Evolutionary conservation across 257 asterid genomes (phyloP).

Genomic region (Solanum habrochaites): DNA sequence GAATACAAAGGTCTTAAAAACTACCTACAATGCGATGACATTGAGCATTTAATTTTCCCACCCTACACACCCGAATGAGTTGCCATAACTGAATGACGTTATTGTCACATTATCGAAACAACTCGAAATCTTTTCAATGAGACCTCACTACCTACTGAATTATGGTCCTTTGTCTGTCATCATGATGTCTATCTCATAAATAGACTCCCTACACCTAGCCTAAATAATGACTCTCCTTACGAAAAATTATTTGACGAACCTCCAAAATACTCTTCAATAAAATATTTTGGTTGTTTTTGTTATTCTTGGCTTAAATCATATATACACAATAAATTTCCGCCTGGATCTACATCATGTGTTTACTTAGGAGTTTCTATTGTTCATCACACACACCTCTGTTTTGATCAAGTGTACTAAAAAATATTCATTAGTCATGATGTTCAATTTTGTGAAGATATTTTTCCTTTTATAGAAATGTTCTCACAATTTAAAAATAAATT

Average conservation of each 20-base stretch:
- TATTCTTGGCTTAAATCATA: background rate
- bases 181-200: background rate
- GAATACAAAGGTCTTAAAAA: background rate
- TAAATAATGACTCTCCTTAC: background rate
- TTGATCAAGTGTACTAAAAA: background rate
- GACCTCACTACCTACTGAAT: background rate
- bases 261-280: background rate
- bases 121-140: background rate
- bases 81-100: background rate
- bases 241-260: background rate
- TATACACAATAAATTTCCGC: background rate
- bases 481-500: background rate
- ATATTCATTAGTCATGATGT: background rate
- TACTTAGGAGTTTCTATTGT: background rate
- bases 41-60: background rate
- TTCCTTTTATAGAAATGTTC: background rate
- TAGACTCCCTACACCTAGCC: background rate
- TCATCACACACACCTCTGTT: background rate
- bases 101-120: background rate
- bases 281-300: background rate
- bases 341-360: background rate
- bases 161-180: background rate
- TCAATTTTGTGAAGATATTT: too few species aligned
- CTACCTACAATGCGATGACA: background rate
- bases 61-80: background rate